Evolutionary conservation across 2,329 filamentous ascomycete species (phyloP).

Genomic region (Cryoendolithus antarcticus): DNA sequence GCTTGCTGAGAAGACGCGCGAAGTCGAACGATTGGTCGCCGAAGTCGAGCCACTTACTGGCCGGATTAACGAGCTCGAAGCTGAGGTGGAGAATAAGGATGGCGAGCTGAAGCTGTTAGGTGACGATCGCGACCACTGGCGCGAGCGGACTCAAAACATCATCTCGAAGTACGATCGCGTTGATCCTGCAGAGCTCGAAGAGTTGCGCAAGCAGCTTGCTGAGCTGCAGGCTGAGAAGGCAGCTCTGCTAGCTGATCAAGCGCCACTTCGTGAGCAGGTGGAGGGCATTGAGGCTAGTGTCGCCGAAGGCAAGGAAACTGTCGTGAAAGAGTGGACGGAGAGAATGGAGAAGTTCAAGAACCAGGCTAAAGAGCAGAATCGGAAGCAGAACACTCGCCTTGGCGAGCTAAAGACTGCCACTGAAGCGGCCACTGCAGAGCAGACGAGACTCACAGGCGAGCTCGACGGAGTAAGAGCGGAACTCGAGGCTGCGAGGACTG

Average conservation of each 20-base stretch:
- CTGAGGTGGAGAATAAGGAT: slow-evolving; percentile 65
- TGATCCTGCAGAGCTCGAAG: slow-evolving; percentile 84
- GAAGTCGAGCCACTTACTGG: slow-evolving; percentile 73
- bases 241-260: slow-evolving; percentile 39
- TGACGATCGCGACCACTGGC: slow-evolving; percentile 87
- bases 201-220: slow-evolving; percentile 66
- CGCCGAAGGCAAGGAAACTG: slow-evolving; percentile 19
- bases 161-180: slow-evolving; percentile 91
- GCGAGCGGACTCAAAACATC: slow-evolving; percentile 90
- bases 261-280: slow-evolving; percentile 37
- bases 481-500: slow-evolving; percentile 42
- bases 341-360: slow-evolving; percentile 25
- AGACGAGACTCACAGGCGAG: slow-evolving; percentile 46
- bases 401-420: slow-evolving; percentile 39
- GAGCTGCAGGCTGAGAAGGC: slow-evolving; percentile 40
- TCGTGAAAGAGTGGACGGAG: slow-evolving; percentile 9
- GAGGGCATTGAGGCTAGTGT: slow-evolving; percentile 35
- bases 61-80: slow-evolving; percentile 70
- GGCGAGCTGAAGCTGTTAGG: slow-evolving; percentile 82
- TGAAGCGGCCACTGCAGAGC: slow-evolving; percentile 45
- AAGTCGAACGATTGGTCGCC: slow-evolving; percentile 59
- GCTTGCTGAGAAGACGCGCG: slow-evolving; percentile 60
- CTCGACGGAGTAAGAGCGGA: slow-evolving; percentile 37
- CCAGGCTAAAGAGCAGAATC: slow-evolving; percentile 38
- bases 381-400: slow-evolving; percentile 55